phyloP scores from a whole-genome alignment of 148 eudicot genomes.

The Persicaria maculosa region DNA sequence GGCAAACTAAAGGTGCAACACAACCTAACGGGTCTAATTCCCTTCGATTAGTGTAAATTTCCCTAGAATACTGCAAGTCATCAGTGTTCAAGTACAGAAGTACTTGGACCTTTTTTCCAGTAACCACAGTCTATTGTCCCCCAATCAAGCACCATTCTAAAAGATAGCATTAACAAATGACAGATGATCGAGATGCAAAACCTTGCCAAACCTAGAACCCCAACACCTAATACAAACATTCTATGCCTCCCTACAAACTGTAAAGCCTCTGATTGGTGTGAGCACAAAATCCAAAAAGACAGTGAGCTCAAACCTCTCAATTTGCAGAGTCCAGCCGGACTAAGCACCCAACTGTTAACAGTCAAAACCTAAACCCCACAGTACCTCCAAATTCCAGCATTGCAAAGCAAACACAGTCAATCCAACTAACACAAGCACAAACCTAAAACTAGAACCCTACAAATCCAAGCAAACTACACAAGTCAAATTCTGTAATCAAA shows the following conservation, averaged over 20 bases:
- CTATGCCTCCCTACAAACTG: not conserved
- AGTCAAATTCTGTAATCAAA: not conserved
- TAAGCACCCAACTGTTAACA: constrained; percentile 4
- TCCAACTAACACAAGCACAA: not conserved
- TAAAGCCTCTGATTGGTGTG: not conserved
- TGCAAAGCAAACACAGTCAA: not conserved
- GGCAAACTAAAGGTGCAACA: not conserved
- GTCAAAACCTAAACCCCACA: constrained; percentile 7
- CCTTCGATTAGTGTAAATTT: not conserved
- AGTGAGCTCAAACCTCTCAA: not conserved
- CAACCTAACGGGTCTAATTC: not conserved
- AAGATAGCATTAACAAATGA: not conserved
- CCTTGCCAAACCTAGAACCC: not conserved
- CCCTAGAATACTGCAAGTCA: not conserved
- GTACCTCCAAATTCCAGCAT: constrained; percentile 2
- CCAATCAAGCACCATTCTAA: not conserved
- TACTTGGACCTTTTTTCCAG: not conserved
- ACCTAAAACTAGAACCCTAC: constrained; percentile 10
- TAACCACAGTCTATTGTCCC: not conserved
- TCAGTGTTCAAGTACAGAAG: not conserved
- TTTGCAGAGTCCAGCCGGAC: constrained; percentile 2
- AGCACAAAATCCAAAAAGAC: constrained; percentile 1
- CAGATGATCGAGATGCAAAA: not conserved
- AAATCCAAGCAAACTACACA: constrained; percentile 7
- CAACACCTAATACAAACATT: not conserved